Evolutionary conservation across 345 rosid genomes (phyloP), one percentile per base, ranked within the genome.

Genomic region (Arabidopsis suecica): DNA sequence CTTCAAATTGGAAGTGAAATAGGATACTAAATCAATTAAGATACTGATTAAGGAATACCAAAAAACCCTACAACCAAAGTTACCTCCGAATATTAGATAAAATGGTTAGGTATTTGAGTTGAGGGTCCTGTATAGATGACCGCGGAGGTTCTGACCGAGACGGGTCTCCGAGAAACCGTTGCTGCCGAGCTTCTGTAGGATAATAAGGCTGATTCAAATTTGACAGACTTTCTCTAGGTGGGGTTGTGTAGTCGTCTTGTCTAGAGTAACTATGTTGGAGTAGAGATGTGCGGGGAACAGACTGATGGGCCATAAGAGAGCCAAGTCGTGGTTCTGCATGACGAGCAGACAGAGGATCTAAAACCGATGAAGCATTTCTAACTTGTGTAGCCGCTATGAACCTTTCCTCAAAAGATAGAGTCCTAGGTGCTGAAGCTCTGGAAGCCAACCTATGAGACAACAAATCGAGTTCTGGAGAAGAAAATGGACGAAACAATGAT

Each of bases 401-500:
- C 34, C 77, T 68, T 74, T 61, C 82, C 76, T 71, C 79, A 38
- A 72, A 74, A 61, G 65, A 65, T 42, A 36, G 23, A 50, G 61
- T 22, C 61, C 77, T 77, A 30, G 62, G 56, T 70, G 79, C 68
- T 33, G 59, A 16, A n/a, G 68, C 23, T 66, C 72, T 58, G 18
- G 74, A 63, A 71, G 72, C 62, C 28, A 80, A 65, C 41, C 69
- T 59, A n/a, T 75, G 79, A 75, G 76, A 68, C 54, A 64, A 47
- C 37, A 41, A 44, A 34, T 58, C 71, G 12, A 71, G 79, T 16
- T 67, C 65, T 23, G 83, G 71, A 25, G 69, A 51, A 25, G 66
- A 18, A 60, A 85, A 79, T 50, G 90, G 70, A 23, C 77, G 84
- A 69, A 85, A 87, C 48, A 80, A 56, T 2, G 80, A 78, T 49